These are phyloP conservation scores for Leccinum truebloodii DNA, from an alignment of 768 basidiomycete species.

Conservation along the genomic window DNA sequence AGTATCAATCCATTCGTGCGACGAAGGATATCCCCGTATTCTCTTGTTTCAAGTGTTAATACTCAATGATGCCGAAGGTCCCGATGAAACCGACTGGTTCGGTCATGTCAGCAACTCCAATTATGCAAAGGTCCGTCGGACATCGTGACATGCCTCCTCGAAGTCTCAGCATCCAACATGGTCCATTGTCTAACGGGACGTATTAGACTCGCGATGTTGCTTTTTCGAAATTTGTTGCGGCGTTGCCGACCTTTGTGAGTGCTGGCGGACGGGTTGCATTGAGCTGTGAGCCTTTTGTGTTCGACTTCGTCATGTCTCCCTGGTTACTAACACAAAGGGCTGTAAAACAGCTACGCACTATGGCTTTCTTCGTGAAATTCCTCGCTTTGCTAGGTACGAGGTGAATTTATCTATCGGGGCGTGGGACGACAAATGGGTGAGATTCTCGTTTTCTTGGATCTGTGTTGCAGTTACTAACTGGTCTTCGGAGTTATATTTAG, in stretches of 20 bases:
- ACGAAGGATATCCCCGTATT: too few species aligned
- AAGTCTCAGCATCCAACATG: too few species aligned
- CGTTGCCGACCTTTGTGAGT: constrained; percentile 16
- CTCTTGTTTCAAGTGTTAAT: too few species aligned
- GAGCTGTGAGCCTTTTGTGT: constrained; percentile 2
- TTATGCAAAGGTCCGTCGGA: too few species aligned
- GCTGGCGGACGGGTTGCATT: constrained; percentile 10
- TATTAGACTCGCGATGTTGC: constrained; percentile 18
- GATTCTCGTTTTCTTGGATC: not conserved
- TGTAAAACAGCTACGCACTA: constrained; percentile 14
- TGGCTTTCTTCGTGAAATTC: constrained; percentile 20
- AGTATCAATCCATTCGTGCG: too few species aligned
- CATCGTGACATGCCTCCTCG: too few species aligned
- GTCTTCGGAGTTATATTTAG: too few species aligned
- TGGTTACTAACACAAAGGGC: not conserved
- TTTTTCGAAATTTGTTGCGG: constrained; percentile 10
- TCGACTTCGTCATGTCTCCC: not conserved
- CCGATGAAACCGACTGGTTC: too few species aligned
- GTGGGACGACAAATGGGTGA: constrained; percentile 23
- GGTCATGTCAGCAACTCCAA: too few species aligned
- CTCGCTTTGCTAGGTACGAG: constrained; percentile 17
- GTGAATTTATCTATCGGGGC: constrained; percentile 16
- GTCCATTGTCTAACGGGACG: not conserved
- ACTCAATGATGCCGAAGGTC: too few species aligned
- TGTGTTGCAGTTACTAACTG: not conserved